A percentile compares a stretch with the other conserved stretches of the same genome.
Evolutionary conservation across 2,329 filamentous ascomycete species (phyloP).

Genomic region (Pyricularia grisea): DNA sequence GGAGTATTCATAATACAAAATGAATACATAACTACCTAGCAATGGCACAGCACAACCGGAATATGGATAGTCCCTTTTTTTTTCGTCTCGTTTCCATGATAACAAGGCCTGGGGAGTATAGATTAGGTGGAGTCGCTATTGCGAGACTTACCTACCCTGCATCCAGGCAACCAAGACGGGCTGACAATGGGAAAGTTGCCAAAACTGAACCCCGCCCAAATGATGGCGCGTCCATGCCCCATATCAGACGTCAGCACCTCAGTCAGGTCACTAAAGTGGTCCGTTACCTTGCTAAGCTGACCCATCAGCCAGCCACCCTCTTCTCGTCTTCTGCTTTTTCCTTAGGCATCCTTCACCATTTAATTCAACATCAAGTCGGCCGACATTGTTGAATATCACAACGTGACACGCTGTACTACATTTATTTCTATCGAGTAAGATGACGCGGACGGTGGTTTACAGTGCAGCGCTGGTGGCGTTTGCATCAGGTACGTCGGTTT

Average conservation of each 20-base stretch:
- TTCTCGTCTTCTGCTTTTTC: background rate
- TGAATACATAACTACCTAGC: background rate
- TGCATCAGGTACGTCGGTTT: constrained; percentile 28
- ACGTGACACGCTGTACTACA: background rate
- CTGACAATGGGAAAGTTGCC: background rate
- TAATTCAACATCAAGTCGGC: background rate
- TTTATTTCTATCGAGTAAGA: background rate
- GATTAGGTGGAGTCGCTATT: background rate
- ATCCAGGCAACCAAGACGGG: background rate
- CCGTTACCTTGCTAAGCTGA: background rate
- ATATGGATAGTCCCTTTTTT: background rate
- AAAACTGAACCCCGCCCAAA: background rate
- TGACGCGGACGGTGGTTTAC: constrained; percentile 29
- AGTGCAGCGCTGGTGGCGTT: constrained; percentile 30
- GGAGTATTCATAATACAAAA: background rate
- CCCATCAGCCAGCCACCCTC: background rate
- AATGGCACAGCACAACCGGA: background rate
- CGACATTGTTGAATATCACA: background rate
- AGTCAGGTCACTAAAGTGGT: background rate
- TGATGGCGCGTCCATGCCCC: background rate
- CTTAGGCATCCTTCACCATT: background rate
- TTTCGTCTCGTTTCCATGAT: background rate
- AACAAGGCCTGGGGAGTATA: background rate
- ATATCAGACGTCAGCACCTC: too few relatives aligned
- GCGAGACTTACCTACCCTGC: background rate